Evolutionary conservation across 495 filamentous ascomycete species (phyloP).

Genomic region (Penicillium nucicola): DNA sequence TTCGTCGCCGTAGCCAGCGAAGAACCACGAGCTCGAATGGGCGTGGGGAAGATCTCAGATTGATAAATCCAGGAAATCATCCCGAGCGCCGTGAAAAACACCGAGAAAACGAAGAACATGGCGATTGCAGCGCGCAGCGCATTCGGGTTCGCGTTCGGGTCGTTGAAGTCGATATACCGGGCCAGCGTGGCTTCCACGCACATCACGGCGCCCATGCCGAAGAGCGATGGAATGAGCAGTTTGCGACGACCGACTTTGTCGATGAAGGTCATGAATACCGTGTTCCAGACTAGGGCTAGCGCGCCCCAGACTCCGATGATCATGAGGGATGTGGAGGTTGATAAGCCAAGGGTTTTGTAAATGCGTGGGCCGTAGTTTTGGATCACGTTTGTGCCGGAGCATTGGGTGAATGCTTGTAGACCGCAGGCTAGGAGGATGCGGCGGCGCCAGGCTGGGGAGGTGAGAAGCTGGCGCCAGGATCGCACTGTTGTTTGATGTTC

Average conservation of each 20-base stretch:
- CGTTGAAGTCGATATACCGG: constrained; percentile 22
- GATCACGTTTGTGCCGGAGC: constrained; percentile 51
- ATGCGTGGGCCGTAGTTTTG: constrained; percentile 50
- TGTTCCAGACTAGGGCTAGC: constrained; percentile 49
- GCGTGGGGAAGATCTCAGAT: constrained; percentile 56
- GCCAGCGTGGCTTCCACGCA: constrained; percentile 48
- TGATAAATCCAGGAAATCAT: constrained; percentile 56
- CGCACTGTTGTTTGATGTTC: constrained; percentile 31
- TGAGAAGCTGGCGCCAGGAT: constrained; percentile 44
- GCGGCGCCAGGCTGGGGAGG: constrained; percentile 39
- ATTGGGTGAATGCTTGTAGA: constrained; percentile 52
- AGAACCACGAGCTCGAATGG: constrained; percentile 51
- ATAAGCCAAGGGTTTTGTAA: constrained; percentile 46
- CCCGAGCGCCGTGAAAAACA: constrained; percentile 53
- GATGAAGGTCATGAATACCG: constrained; percentile 48
- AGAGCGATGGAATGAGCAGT: constrained; percentile 49
- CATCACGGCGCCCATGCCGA: constrained; percentile 50
- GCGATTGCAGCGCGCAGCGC: constrained; percentile 53
- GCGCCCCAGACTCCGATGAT: constrained; percentile 52
- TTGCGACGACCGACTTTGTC: constrained; percentile 52
- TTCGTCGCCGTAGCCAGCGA: constrained; percentile 51
- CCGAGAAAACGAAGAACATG: constrained; percentile 55
- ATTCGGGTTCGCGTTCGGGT: constrained; percentile 25
- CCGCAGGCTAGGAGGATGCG: constrained; percentile 51
- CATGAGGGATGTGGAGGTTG: constrained; percentile 45